These are phyloP conservation scores for Amauroascus verrucosus DNA, from an alignment of 2,329 filamentous ascomycete genomes.

Conservation along the genomic window DNA sequence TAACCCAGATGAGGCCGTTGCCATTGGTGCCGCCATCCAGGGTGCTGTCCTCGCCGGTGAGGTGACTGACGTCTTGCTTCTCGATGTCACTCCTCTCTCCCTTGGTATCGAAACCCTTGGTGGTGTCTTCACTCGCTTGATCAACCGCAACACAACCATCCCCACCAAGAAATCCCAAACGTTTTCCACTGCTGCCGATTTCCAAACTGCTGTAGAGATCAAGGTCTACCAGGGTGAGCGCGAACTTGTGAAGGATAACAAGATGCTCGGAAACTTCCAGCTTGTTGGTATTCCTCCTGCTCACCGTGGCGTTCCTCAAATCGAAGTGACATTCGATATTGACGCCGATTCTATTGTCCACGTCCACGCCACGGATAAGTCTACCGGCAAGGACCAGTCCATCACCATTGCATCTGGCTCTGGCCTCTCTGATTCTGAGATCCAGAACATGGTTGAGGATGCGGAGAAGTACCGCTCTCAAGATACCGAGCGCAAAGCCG, in stretches of 20 bases:
- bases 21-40: constrained; percentile 94
- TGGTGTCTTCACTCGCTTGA: constrained; percentile 94
- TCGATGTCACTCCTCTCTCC: constrained; percentile 90
- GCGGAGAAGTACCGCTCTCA: constrained; percentile 91
- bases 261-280: constrained; percentile 98
- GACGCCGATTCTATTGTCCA: constrained; percentile 96
- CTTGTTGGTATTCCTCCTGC: constrained; percentile 93
- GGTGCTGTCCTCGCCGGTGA: constrained; percentile 93
- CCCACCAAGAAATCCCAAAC: constrained; percentile 98
- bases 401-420: constrained; percentile 98
- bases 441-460: constrained; percentile 94
- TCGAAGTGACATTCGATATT: constrained; percentile 98
- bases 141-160: constrained; percentile 98
- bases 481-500: constrained; percentile 92
- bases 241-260: constrained; percentile 98
- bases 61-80: constrained; percentile 87
- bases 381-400: constrained; percentile 97
- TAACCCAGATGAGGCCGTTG: constrained; percentile 96
- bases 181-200: constrained; percentile 95
- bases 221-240: constrained; percentile 99
- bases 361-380: constrained; percentile 98
- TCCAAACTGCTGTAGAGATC: constrained; percentile 98
- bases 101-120: constrained; percentile 98
- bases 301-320: constrained; percentile 88
- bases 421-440: constrained; percentile 88